phyloP scores from a whole-genome alignment of 164 flowering plant species.

The Annona squamosa region DNA sequence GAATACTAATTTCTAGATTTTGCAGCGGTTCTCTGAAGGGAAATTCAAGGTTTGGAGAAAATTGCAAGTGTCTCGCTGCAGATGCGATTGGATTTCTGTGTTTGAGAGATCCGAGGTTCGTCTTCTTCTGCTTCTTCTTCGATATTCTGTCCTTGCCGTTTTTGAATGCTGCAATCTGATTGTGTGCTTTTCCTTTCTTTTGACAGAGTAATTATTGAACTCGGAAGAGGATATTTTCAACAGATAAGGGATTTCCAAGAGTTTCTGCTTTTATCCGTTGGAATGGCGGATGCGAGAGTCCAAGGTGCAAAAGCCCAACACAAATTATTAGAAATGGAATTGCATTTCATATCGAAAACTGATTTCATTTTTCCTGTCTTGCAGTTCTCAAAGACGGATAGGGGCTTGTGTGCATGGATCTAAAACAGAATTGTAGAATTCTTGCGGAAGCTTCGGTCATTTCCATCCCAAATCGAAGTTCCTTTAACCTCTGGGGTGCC shows the following conservation, averaged over 20 bases:
- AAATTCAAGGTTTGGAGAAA: neutral
- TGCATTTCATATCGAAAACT: constrained; percentile 8
- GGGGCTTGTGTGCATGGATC: neutral
- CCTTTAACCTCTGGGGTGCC: neutral
- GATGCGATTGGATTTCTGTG: neutral
- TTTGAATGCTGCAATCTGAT: neutral
- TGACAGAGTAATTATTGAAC: neutral
- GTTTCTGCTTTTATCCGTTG: neutral
- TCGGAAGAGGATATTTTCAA: neutral
- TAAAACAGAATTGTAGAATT: neutral
- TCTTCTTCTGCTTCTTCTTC: neutral
- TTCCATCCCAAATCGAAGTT: neutral
- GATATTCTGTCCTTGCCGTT: neutral
- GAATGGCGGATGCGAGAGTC: constrained; percentile 13
- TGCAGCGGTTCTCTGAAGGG: neutral
- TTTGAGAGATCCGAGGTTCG: neutral
- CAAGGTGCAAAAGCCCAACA: constrained; percentile 11
- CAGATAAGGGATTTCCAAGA: neutral
- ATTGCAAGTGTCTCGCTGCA: neutral
- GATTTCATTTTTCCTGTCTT: constrained; percentile 3
- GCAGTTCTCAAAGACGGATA: constrained; percentile 9
- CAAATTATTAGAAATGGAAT: neutral
- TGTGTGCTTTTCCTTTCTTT: neutral
- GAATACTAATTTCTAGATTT: neutral
- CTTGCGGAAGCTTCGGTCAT: neutral